Evolutionary conservation across 345 rosid species (phyloP).

Genomic region (Firmiana major): DNA sequence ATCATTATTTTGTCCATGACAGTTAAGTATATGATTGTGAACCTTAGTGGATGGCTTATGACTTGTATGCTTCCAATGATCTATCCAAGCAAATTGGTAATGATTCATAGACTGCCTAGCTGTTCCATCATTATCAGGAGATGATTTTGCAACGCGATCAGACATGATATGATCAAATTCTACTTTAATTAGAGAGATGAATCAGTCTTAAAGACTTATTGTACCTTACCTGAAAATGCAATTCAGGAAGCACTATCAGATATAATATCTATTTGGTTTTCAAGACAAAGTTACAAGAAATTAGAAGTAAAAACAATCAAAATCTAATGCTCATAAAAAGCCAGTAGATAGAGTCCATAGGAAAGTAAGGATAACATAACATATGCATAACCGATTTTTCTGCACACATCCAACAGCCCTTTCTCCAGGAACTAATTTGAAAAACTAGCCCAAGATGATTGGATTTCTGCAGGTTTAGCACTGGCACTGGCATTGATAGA

Average conservation of each 20-base stretch:
- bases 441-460: not conserved
- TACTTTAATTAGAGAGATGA: not conserved
- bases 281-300: not conserved
- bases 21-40: too few relatives aligned
- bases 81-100: constrained; percentile 59
- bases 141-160: constrained; percentile 24
- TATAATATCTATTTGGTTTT: not conserved
- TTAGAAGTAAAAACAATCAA: not conserved
- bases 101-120: constrained; percentile 28
- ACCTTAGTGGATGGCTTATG: constrained; percentile 20
- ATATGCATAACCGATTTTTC: not conserved
- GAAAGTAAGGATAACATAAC: not conserved
- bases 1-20: too few relatives aligned
- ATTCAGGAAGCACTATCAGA: constrained; percentile 11
- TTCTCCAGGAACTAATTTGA: not conserved
- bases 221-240: constrained; percentile 27
- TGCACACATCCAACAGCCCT: not conserved
- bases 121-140: constrained; percentile 20
- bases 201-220: constrained; percentile 15
- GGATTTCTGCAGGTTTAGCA: not conserved
- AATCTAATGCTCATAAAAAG: not conserved
- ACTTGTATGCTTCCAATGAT: constrained; percentile 48
- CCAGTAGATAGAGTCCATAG: not conserved
- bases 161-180: constrained; percentile 34
- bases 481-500: not conserved